Percentiles rank a stretch among this genome's conserved stretches.
Evolutionary conservation across 2,329 filamentous ascomycete species (phyloP).

Genomic region (Xylariaceae sp.): DNA sequence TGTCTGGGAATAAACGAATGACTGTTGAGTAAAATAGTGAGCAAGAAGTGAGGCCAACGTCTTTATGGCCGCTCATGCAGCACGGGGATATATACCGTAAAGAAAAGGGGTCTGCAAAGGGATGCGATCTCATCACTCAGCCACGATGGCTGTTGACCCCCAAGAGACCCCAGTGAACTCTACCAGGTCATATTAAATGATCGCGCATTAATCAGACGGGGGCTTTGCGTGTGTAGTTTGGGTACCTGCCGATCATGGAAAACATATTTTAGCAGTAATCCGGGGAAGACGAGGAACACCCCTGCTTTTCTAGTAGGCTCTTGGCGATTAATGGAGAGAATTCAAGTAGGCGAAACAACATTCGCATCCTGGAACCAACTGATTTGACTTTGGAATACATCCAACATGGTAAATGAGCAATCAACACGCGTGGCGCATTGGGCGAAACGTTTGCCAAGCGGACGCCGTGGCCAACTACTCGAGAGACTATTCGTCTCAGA

Average conservation of each 20-base stretch:
- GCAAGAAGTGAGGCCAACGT: background rate
- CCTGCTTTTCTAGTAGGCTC: background rate
- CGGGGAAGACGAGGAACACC: constrained; percentile 13
- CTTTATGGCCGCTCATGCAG: background rate
- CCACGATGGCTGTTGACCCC: constrained; percentile 12
- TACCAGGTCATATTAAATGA: constrained; percentile 9
- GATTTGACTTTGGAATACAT: too few species aligned
- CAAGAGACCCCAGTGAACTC: background rate
- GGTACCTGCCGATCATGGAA: constrained; percentile 12
- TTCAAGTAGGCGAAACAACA: constrained; percentile 13
- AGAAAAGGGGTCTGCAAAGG: background rate
- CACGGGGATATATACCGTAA: constrained; percentile 12
- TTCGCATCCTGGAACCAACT: constrained; percentile 8
- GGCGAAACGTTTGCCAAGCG: too few species aligned
- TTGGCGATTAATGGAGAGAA: constrained; percentile 2
- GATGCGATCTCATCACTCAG: constrained; percentile 7
- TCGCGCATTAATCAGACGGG: constrained; percentile 1
- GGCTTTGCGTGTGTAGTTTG: background rate
- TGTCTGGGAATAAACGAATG: background rate
- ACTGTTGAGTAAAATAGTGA: background rate
- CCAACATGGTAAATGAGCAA: too few species aligned
- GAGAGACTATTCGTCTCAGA: too few species aligned
- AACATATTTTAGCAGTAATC: constrained; percentile 3
- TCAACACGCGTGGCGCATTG: too few species aligned
- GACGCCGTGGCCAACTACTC: too few species aligned